Evolutionary conservation across 768 basidiomycete genomes (phyloP).

Genomic region (Serpula lacrymans): DNA sequence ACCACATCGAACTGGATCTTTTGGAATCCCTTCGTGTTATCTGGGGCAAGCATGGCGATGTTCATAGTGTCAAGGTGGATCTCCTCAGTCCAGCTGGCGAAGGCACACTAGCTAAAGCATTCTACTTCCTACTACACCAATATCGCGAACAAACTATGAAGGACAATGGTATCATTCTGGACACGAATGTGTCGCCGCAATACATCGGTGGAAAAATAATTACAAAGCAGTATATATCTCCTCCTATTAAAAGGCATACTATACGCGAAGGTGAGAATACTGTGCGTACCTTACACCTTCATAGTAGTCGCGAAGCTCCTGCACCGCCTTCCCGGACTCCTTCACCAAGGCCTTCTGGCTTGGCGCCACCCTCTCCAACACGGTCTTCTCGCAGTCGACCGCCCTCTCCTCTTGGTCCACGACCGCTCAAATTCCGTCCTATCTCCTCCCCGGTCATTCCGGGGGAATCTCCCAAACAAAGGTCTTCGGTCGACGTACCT

Average conservation of each 20-base stretch:
- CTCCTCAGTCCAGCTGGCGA: conserved; percentile 66
- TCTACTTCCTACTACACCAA: conserved; percentile 79
- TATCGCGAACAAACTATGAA: conserved; percentile 66
- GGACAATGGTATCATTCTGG: conserved; percentile 47
- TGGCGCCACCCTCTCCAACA: conserved; percentile 12
- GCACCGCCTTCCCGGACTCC: conserved; percentile 26
- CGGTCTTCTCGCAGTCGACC: conserved; percentile 38
- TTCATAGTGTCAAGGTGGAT: conserved; percentile 56
- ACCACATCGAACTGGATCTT: conserved; percentile 73
- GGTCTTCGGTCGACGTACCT: no score
- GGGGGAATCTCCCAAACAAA: conserved; percentile 25
- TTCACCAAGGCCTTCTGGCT: conserved; percentile 18
- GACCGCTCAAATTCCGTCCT: conserved; percentile 31
- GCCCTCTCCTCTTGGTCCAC: conserved; percentile 50
- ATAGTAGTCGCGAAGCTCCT: conserved; percentile 23
- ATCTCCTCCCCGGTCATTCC: conserved; percentile 24
- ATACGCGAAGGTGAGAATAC: conserved; percentile 12
- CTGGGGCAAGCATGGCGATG: conserved; percentile 73
- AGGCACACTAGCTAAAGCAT: conserved; percentile 79
- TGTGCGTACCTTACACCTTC: conserved; percentile 13
- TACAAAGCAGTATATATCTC: conserved; percentile 41
- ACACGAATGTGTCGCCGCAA: conserved; percentile 21
- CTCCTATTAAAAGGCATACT: conserved; percentile 29
- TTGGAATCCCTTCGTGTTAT: conserved; percentile 77
- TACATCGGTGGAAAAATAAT: conserved; percentile 26